Conservation (phyloP, 805 yeast genomes). For the Diddensiella caesifluorescens region DNA sequence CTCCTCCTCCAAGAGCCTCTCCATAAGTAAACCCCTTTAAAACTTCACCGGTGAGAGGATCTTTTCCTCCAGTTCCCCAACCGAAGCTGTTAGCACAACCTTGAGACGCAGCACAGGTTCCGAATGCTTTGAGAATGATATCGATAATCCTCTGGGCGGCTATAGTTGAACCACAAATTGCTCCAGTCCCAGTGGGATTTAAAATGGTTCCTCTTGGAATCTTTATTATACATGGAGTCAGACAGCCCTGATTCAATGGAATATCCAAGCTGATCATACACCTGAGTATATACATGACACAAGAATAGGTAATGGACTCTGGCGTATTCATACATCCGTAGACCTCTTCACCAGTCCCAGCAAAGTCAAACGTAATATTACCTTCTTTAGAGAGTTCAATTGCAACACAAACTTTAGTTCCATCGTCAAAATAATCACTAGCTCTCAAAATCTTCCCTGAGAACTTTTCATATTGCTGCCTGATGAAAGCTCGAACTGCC, state of each 20-base stretch:
- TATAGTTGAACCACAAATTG: constrained; percentile 92
- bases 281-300: constrained; percentile 78
- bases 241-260: constrained; percentile 90
- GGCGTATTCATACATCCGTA: constrained; percentile 92
- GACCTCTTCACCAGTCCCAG: constrained; percentile 76
- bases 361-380: constrained; percentile 72
- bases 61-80: constrained; percentile 72
- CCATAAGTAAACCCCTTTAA: constrained; percentile 71
- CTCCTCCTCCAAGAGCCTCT: constrained; percentile 92
- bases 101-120: constrained; percentile 89
- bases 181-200: constrained; percentile 75
- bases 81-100: constrained; percentile 93
- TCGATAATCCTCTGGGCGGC: constrained; percentile 91
- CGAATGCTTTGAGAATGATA: constrained; percentile 77
- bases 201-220: constrained; percentile 62
- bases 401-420: constrained; percentile 26
- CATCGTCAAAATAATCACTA: constrained; percentile 32
- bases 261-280: constrained; percentile 79
- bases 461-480: constrained; percentile 39
- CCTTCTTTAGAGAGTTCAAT: constrained; percentile 41
- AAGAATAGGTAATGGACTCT: constrained; percentile 79
- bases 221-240: constrained; percentile 63
- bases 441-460: constrained; percentile 19
- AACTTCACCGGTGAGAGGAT: constrained; percentile 6
- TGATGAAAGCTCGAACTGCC: constrained; percentile 56